A percentile compares a stretch with the other conserved stretches of the same genome.
Conservation (phyloP, 1,284 basidiomycete species). For the Melanopsichium pennsylvanicum region DNA sequence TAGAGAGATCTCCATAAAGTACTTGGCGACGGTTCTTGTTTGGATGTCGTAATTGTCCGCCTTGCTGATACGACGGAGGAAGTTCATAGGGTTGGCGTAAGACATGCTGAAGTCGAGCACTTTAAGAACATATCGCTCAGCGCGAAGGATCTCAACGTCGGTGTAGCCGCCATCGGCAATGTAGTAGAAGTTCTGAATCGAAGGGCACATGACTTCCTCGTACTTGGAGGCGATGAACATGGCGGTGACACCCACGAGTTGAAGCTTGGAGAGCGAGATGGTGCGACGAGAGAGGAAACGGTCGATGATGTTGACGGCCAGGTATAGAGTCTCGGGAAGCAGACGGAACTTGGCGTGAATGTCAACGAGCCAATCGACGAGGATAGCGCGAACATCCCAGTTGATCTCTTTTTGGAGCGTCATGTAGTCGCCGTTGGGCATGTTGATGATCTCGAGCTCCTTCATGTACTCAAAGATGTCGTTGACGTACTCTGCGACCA, state of each 20-base stretch:
- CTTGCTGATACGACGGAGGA: slow-evolving; percentile 74
- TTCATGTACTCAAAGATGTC: slow-evolving; percentile 95
- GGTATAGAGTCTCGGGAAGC: slow-evolving; percentile 93
- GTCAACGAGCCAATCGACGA: slow-evolving; percentile 97
- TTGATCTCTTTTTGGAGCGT: slow-evolving; percentile 59
- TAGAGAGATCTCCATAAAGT: slow-evolving; percentile 80
- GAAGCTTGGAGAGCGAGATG: slow-evolving; percentile 89
- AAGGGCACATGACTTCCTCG: slow-evolving; percentile 93
- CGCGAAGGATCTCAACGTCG: slow-evolving; percentile 67
- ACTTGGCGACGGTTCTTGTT: slow-evolving; percentile 86
- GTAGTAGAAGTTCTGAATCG: slow-evolving; percentile 81
- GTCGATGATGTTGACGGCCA: slow-evolving; percentile 93
- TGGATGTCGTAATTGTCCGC: slow-evolving; percentile 74
- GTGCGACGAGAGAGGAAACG: slow-evolving; percentile 90
- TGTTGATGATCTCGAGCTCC: slow-evolving; percentile 70
- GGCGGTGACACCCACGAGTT: slow-evolving; percentile 92
- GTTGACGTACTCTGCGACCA: slow-evolving; percentile 94
- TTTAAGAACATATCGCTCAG: slow-evolving; percentile 90
- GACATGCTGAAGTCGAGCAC: slow-evolving; percentile 90
- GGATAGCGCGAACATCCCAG: slow-evolving; percentile 75
- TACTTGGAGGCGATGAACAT: slow-evolving; percentile 94
- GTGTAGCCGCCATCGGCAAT: slow-evolving; percentile 62
- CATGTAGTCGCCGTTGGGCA: slow-evolving; percentile 64
- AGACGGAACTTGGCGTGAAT: slow-evolving; percentile 92
- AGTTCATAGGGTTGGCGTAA: slow-evolving; percentile 93